Conservation (phyloP, 2,329 filamentous ascomycete genomes). For the Boeremia lycopersici region DNA sequence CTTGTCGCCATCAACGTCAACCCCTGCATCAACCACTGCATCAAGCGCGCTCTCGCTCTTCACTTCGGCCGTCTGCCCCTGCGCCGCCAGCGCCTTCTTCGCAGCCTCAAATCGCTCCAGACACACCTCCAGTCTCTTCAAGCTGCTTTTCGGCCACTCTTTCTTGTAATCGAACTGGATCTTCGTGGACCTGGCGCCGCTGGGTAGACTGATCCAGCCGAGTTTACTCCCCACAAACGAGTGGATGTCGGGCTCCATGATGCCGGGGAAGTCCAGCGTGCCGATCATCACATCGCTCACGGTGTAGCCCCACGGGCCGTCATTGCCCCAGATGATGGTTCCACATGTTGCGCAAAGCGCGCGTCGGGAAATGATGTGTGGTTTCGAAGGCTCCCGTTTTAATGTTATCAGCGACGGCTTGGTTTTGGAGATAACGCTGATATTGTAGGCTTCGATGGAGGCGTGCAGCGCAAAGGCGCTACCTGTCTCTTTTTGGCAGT, state of each 20-base stretch:
- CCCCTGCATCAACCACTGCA: too few relatives aligned
- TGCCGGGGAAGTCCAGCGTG: constrained; percentile 33
- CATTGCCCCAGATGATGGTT: constrained; percentile 29
- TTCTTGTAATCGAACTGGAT: constrained; percentile 17
- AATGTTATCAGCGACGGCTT: constrained; percentile 16
- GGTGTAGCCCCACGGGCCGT: constrained; percentile 6
- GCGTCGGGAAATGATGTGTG: neutral
- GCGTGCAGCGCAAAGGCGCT: constrained; percentile 31
- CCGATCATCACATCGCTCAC: constrained; percentile 30
- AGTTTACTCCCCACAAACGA: constrained; percentile 37
- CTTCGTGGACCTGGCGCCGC: constrained; percentile 24
- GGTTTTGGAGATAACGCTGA: constrained; percentile 23
- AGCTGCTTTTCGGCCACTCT: constrained; percentile 38
- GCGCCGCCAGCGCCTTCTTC: neutral
- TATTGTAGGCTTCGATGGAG: constrained; percentile 32
- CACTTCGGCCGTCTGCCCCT: neutral
- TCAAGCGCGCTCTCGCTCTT: constrained; percentile 11
- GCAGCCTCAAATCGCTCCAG: constrained; percentile 14
- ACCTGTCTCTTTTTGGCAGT: constrained; percentile 36
- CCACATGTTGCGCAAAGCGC: constrained; percentile 32
- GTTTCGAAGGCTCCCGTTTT: neutral
- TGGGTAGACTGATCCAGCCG: constrained; percentile 35
- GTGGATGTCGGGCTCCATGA: constrained; percentile 43
- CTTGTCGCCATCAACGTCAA: constrained; percentile 30
- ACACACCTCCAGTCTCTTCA: constrained; percentile 30